Percentiles rank a stretch among this genome's conserved stretches.
phyloP scores from a whole-genome alignment of 2,329 filamentous ascomycete species.

The Aspergillus glaucus region DNA sequence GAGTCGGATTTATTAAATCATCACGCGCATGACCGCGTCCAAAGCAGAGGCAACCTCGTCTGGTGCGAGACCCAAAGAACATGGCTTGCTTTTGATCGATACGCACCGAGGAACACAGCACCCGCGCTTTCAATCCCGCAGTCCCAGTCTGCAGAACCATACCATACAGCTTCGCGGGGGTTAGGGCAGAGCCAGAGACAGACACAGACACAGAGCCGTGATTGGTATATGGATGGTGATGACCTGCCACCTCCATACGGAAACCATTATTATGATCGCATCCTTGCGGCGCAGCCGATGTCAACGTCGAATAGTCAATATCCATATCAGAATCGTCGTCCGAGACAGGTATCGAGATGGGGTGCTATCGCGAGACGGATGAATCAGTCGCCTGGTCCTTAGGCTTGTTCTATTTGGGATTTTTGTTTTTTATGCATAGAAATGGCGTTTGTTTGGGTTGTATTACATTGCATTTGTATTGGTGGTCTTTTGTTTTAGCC shows the following conservation, averaged over 20 bases:
- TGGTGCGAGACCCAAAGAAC: no score
- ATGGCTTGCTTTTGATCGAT: no score
- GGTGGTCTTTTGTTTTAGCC: background rate
- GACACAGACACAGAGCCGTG: no score
- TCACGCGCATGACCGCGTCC: no score
- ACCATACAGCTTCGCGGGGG: no score
- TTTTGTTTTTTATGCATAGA: background rate
- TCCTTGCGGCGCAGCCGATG: background rate
- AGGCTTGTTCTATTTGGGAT: background rate
- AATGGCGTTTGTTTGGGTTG: background rate
- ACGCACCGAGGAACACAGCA: no score
- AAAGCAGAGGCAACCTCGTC: no score
- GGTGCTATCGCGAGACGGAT: conserved; percentile 18
- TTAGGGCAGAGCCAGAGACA: no score
- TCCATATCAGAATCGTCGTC: background rate
- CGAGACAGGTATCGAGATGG: conserved; percentile 15
- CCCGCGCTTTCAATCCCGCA: no score
- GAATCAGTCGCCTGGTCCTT: conserved; percentile 3
- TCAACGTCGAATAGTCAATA: background rate
- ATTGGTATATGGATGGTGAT: background rate
- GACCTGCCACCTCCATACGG: conserved; percentile 24
- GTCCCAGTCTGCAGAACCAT: no score
- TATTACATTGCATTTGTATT: background rate
- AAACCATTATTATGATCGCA: conserved; percentile 15
- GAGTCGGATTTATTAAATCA: no score